Evolutionary conservation across 495 filamentous ascomycete species (phyloP).

Genomic region (Penicillium soppii): DNA sequence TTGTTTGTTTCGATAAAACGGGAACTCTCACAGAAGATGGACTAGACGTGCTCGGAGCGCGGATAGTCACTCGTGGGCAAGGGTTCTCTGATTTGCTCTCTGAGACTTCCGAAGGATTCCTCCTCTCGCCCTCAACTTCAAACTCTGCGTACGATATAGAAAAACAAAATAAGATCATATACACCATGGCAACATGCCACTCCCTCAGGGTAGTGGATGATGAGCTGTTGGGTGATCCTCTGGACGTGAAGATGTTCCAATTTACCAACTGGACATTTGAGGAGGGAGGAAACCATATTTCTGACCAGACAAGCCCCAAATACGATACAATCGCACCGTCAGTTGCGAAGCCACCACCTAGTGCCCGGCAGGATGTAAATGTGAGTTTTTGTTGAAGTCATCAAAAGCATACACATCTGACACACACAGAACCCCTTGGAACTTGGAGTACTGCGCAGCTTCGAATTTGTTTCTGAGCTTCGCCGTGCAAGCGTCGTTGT

Average conservation of each 20-base stretch:
- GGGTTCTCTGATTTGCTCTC: constrained; percentile 63
- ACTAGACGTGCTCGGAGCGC: constrained; percentile 87
- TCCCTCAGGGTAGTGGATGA: constrained; percentile 83
- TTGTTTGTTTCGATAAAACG: constrained; percentile 98
- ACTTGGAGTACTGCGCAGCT: constrained; percentile 81
- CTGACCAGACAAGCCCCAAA: constrained; percentile 57
- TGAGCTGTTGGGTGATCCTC: constrained; percentile 87
- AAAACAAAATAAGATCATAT: constrained; percentile 68
- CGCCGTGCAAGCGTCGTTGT: constrained; percentile 92
- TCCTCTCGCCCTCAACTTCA: constrained; percentile 38
- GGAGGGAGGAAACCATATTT: constrained; percentile 61
- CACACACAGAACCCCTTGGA: constrained; percentile 54
- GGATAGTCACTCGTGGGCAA: constrained; percentile 65
- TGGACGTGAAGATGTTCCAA: constrained; percentile 98
- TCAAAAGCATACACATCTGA: not conserved
- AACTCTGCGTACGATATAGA: constrained; percentile 59
- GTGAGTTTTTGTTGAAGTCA: constrained; percentile 14
- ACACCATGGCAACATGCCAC: constrained; percentile 98
- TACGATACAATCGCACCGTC: constrained; percentile 70
- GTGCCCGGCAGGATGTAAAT: constrained; percentile 20
- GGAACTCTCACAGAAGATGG: constrained; percentile 97
- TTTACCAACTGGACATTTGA: constrained; percentile 94
- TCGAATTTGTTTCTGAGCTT: constrained; percentile 97
- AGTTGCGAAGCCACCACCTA: constrained; percentile 69
- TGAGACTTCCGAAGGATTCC: constrained; percentile 52